These are phyloP conservation scores for Lactarius psammicola DNA, from an alignment of 768 basidiomycete species.

Conservation along the genomic window DNA sequence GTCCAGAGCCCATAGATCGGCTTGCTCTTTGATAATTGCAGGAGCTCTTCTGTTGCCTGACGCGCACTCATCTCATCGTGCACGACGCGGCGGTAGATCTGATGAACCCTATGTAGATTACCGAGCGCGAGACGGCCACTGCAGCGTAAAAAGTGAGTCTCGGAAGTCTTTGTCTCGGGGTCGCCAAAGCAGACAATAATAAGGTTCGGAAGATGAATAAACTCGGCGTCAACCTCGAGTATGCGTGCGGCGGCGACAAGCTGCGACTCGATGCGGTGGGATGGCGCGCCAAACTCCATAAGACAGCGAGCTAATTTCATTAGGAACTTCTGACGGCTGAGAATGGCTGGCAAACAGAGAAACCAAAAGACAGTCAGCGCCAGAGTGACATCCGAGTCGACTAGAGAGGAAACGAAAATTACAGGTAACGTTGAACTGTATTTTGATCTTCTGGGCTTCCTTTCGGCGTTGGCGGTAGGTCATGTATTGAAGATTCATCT, in stretches of 20 bases:
- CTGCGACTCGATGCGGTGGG: conserved; percentile 92
- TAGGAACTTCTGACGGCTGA: conserved; percentile 81
- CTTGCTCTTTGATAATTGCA: conserved; percentile 57
- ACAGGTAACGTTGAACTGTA: conserved; percentile 78
- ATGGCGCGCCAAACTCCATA: conserved; percentile 91
- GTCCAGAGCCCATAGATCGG: conserved; percentile 62
- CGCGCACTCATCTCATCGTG: conserved; percentile 91
- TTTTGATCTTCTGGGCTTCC: conserved; percentile 59
- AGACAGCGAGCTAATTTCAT: conserved; percentile 81
- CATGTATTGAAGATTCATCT: conserved; percentile 51
- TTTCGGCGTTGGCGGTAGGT: conserved; percentile 67
- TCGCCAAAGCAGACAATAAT: conserved; percentile 90
- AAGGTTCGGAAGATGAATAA: conserved; percentile 78
- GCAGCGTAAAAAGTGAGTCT: conserved; percentile 86
- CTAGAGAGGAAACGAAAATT: conserved; percentile 31
- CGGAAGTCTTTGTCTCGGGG: conserved; percentile 82
- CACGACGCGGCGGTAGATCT: conserved; percentile 81
- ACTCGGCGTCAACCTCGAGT: conserved; percentile 88
- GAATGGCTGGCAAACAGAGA: conserved; percentile 54
- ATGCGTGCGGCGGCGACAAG: conserved; percentile 84
- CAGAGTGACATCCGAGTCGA: neutral
- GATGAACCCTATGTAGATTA: conserved; percentile 78
- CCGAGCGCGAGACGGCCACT: conserved; percentile 77
- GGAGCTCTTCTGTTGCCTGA: conserved; percentile 62
- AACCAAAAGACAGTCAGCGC: no score